Evolutionary conservation across 805 yeast genomes (phyloP), one percentile per base, ranked within the genome.

Genomic region (Candida easanensis): DNA sequence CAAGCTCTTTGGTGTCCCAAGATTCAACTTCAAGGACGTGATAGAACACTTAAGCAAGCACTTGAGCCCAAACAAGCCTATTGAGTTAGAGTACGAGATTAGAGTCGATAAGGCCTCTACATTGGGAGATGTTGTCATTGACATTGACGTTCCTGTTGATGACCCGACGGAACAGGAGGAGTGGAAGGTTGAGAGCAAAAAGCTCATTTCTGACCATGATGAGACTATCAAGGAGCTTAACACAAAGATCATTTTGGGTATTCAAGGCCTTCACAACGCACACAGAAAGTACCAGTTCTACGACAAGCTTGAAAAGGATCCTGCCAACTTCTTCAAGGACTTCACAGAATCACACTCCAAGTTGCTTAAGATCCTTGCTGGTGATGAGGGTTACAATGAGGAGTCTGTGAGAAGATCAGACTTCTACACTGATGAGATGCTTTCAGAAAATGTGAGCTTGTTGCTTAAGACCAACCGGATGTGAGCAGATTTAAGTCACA

Each of bases 351-450:
- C 88, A 34, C 95, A 93, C 62, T 73, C 88, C 14, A 87, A 88
- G 46, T 86, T 91, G 37, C 73, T 93, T 57, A 89, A 85, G 65
- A 85, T 91, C 13, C 72, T 93, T 50, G 77, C 88, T 46, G 89
- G 96, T 51, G 98, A 93, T 55, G 93, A 86, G 54, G 91, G 90
- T 9, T 85, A 82, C 64, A 82, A 82, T 59, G 97, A 91, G 66
- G 97, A 90, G 60, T 71, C 78, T 17, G 96, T 88, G 5, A 80
- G 99, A 68, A 77, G 84, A 56, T 79, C 96, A 3, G 80, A 81
- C 15, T 93, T 84, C 64, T 93, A 85, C 64, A 61, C 61, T 33
- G 90, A 88, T 55, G 88, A 87, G 48, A 69, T 85, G 53, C 69
- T 93, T 42, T 76, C 78, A 48, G 93, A 89, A 54, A 89, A 88